Percentiles rank a stretch among this genome's conserved stretches.
These are phyloP conservation scores for Cercospora janseana DNA, from an alignment of 2,329 filamentous ascomycete species.

Conservation along the genomic window DNA sequence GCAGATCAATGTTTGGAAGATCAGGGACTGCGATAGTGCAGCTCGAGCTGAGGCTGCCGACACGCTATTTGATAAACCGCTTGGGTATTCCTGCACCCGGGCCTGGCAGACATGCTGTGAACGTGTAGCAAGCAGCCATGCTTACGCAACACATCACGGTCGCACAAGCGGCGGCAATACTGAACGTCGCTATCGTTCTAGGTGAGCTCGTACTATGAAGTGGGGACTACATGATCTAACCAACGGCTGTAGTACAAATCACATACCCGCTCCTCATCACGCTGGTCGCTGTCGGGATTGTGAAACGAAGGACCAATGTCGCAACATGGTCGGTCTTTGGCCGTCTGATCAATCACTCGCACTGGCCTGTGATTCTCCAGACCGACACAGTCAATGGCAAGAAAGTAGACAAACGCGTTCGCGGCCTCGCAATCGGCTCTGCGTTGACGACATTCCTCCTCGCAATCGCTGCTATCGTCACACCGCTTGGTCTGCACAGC, in stretches of 20 bases:
- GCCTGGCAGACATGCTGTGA: neutral
- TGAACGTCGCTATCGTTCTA: slow-evolving; percentile 14
- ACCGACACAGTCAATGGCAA: slow-evolving; percentile 6
- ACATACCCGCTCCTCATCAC: slow-evolving; percentile 13
- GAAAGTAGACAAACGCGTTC: slow-evolving; percentile 13
- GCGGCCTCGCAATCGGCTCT: neutral
- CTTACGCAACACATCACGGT: slow-evolving; percentile 7
- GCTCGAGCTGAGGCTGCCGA: no score
- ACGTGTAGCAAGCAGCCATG: neutral
- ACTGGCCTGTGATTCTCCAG: slow-evolving; percentile 13
- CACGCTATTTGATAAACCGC: no score
- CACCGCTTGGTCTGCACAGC: slow-evolving; percentile 9
- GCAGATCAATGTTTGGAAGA: no score
- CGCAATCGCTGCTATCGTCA: slow-evolving; percentile 13
- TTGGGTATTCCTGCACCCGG: neutral
- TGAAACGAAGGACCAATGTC: slow-evolving; percentile 12
- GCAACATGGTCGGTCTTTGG: slow-evolving; percentile 18
- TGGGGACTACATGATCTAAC: neutral
- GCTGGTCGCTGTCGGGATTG: slow-evolving; percentile 12
- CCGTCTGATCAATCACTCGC: slow-evolving; percentile 15
- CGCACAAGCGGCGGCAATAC: slow-evolving; percentile 14
- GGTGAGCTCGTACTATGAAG: neutral
- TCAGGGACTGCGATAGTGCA: no score
- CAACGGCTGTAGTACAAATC: slow-evolving; percentile 9
- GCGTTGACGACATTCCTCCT: slow-evolving; percentile 3